Evolutionary conservation across 2,329 filamentous ascomycete genomes (phyloP).

Genomic region (Claviceps humidiphila): DNA sequence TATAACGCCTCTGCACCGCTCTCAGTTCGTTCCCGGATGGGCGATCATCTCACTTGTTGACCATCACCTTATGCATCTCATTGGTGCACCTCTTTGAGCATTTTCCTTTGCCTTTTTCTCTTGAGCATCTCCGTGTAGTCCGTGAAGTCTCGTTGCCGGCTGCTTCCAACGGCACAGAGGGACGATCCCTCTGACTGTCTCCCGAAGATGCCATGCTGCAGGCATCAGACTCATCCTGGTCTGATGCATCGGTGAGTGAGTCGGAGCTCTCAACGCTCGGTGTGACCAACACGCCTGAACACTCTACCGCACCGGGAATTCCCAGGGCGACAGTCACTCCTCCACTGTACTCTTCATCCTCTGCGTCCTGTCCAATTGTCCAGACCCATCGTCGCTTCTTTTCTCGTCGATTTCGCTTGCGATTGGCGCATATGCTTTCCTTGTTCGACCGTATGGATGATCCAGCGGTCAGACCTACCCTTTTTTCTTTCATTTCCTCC

Average conservation of each 20-base stretch:
- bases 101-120: too few species aligned
- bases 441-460: conserved; percentile 25
- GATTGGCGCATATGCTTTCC: conserved; percentile 28
- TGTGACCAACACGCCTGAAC: conserved; percentile 23
- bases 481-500: conserved; percentile 47
- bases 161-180: conserved; percentile 11
- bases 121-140: background rate
- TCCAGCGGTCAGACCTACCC: conserved; percentile 34
- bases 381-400: conserved; percentile 54
- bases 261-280: conserved; percentile 27
- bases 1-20: too few species aligned
- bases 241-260: conserved; percentile 18
- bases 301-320: conserved; percentile 3
- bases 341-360: conserved; percentile 30
- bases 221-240: conserved; percentile 38
- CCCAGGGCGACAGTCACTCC: conserved; percentile 29
- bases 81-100: too few species aligned
- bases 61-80: too few species aligned
- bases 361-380: conserved; percentile 46
- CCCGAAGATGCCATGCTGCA: conserved; percentile 27
- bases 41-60: too few species aligned
- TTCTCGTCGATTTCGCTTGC: conserved; percentile 42
- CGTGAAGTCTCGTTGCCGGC: conserved; percentile 25
- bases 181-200: conserved; percentile 13
- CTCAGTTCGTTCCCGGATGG: too few species aligned